These are phyloP conservation scores for Pichia sp. DNA, from an alignment of 1,139 yeast species.

Conservation along the genomic window DNA sequence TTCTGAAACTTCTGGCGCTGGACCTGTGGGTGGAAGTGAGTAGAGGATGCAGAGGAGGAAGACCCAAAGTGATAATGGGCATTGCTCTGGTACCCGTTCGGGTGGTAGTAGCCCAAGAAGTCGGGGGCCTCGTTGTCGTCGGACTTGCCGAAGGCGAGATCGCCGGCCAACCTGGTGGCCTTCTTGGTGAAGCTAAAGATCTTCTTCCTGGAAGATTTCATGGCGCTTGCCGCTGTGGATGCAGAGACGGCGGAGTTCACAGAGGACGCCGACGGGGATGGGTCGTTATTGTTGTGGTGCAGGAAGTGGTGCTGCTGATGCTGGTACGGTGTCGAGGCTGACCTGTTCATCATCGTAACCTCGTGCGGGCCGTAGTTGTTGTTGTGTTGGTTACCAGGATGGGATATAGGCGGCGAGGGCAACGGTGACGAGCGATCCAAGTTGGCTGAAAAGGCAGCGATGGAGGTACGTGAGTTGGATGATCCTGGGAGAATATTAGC, in stretches of 20 bases:
- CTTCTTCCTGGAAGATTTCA: constrained; percentile 7
- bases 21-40: constrained; percentile 2
- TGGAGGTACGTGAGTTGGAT: too few species aligned
- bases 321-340: background rate
- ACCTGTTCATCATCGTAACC: background rate
- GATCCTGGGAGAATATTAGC: background rate
- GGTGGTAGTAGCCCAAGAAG: too few species aligned
- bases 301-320: background rate
- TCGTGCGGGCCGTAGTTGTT: background rate
- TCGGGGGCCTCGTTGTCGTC: constrained; percentile 4
- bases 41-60: background rate
- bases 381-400: background rate
- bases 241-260: background rate
- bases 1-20: background rate
- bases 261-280: background rate
- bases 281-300: background rate
- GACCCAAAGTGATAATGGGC: background rate
- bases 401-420: background rate
- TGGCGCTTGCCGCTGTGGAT: background rate
- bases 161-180: constrained; percentile 30
- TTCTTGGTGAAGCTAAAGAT: constrained; percentile 24
- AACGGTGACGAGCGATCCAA: background rate
- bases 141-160: constrained; percentile 29
- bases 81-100: background rate
- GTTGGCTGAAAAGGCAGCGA: background rate